Evolutionary conservation across 495 filamentous ascomycete genomes (phyloP), one percentile per base, ranked within the genome.

Genomic region (Aspergillus saccharolyticus): DNA sequence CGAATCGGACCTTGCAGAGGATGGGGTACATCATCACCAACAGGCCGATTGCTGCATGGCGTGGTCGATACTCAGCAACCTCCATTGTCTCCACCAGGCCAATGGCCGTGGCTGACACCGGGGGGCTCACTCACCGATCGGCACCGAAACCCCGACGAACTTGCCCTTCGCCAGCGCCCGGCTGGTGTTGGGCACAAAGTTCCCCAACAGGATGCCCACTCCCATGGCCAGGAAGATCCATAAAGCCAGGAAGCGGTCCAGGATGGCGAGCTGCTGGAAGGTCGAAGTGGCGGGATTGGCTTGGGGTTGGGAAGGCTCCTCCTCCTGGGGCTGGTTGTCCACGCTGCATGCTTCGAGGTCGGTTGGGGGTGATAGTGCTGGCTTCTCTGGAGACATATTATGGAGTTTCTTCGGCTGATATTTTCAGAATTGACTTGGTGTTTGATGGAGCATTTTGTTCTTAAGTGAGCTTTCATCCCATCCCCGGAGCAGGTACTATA

Each of bases 1-100:
- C 92, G 70, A 83, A 95, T 33, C 84, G 83, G n/a, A 96, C 86
- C 70, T 96, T 96, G 81, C 91, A 94, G 19, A 96, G 77, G 58
- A 95, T 95, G 0, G 91, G 91, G 63, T 95, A 96, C 91, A 96
- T 96, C 90, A 96, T 96, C 24, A 94, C 83, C 8, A 96, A 79
- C 18, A 96, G 76, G 14, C 91, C 91, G 57, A 93, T 71, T 0
- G 90, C 89, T 89, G 14, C 18, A 43, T 45, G 20, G 25, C 20
- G 33, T 15, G 6, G 6, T 15, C 12, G 12, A 2, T 17, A 7
- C n/a, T 59, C 12, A 58, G 58, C 33, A 42, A 10, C 20, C 24
- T 28, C 24, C 25, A 3, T 28, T 28, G 10, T 12, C 33, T 39
- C 33, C 7, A 39, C 33, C 6, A 10, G 14, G 4, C 6, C 33